Conservation (phyloP, 495 filamentous ascomycete species). For the Bombardia bombarda region DNA sequence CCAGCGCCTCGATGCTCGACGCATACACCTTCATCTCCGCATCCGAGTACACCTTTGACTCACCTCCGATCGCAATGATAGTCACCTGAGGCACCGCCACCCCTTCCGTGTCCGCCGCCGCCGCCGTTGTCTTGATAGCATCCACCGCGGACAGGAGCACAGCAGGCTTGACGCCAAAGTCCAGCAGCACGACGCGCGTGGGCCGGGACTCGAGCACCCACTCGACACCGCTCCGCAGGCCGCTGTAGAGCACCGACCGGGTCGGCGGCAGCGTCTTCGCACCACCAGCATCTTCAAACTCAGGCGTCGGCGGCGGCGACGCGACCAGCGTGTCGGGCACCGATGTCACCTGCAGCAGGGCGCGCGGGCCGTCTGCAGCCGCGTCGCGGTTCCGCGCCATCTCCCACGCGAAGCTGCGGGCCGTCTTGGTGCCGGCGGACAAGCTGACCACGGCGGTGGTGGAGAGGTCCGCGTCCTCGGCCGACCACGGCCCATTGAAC, state of each 20-base stretch:
- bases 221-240: background rate
- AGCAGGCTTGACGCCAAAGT: slow-evolving; percentile 5
- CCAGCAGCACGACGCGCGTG: background rate
- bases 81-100: background rate
- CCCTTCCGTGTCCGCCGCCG: background rate
- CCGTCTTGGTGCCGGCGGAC: slow-evolving; percentile 2
- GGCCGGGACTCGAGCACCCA: background rate
- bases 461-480: background rate
- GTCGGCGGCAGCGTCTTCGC: background rate
- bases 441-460: background rate
- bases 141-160: no score
- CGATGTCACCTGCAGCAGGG: slow-evolving; percentile 1
- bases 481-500: background rate
- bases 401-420: background rate
- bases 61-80: background rate
- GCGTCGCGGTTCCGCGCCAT: background rate
- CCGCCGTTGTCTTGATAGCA: no score
- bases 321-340: background rate
- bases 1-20: background rate
- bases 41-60: slow-evolving; percentile 4
- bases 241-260: background rate
- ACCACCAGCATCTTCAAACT: no score
- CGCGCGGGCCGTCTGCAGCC: background rate
- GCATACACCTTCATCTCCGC: background rate
- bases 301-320: no score